A percentile compares a stretch with the other conserved stretches of the same genome.
These are phyloP conservation scores for Ampelomyces quisqualis DNA, from an alignment of 2,329 filamentous ascomycete genomes.

Conservation along the genomic window DNA sequence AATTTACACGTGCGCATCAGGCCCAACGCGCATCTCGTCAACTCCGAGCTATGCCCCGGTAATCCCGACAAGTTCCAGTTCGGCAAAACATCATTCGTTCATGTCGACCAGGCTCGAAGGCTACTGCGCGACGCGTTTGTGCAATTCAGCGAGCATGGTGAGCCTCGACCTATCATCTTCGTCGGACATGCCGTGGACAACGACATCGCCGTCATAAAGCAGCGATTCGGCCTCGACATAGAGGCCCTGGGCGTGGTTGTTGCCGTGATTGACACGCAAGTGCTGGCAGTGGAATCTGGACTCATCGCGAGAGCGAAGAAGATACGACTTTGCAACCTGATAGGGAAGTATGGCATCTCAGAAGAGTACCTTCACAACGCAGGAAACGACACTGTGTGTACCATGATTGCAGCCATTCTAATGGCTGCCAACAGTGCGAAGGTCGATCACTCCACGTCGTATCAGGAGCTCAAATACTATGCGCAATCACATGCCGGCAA, in stretches of 20 bases:
- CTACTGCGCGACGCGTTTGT: constrained; percentile 10
- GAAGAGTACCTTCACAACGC: constrained; percentile 18
- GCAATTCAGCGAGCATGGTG: background rate
- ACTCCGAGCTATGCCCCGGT: constrained; percentile 11
- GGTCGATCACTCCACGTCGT: background rate
- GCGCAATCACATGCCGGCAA: background rate
- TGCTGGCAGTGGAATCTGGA: constrained; percentile 14
- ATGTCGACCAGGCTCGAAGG: constrained; percentile 2
- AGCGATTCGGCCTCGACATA: constrained; percentile 18
- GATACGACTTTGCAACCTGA: constrained; percentile 5
- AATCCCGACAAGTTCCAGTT: constrained; percentile 18
- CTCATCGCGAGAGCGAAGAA: background rate
- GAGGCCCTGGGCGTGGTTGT: constrained; percentile 10
- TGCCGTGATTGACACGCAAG: constrained; percentile 22
- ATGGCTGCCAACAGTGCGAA: background rate
- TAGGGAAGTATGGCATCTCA: constrained; percentile 1
- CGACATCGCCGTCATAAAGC: constrained; percentile 16
- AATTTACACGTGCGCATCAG: constrained; percentile 18
- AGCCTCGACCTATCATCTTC: constrained; percentile 17
- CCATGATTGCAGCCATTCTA: constrained; percentile 10
- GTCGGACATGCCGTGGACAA: constrained; percentile 23
- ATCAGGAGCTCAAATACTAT: background rate
- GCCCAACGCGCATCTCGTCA: constrained; percentile 16
- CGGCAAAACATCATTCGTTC: constrained; percentile 17
- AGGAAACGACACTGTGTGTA: constrained; percentile 16